A percentile compares a stretch with the other conserved stretches of the same genome.
These are phyloP conservation scores for Lippia alba DNA, from an alignment of 305 asterid genomes.

Conservation along the genomic window DNA sequence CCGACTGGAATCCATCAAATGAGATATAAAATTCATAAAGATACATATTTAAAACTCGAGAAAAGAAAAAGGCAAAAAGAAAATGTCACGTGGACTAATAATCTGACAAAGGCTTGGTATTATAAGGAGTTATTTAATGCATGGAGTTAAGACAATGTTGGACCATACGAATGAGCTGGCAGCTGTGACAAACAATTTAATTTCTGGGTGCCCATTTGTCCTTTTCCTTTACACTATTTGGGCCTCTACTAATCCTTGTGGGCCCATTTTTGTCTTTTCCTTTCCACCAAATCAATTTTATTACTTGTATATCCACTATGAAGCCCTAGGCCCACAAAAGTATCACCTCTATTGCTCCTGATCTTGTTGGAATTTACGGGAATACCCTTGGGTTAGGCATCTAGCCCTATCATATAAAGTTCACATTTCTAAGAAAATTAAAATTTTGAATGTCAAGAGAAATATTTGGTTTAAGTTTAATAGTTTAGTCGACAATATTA, in stretches of 20 bases:
- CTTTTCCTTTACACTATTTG: slow-evolving; percentile 30
- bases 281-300: slow-evolving; percentile 27
- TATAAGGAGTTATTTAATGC: slow-evolving; percentile 33
- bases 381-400: slow-evolving; percentile 19
- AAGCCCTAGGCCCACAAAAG: slow-evolving; percentile 37
- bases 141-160: slow-evolving; percentile 43
- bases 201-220: slow-evolving; percentile 43
- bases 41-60: too few relatives aligned
- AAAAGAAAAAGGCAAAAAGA: too few relatives aligned
- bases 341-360: not conserved
- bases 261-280: slow-evolving; percentile 43
- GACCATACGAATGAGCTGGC: slow-evolving; percentile 48
- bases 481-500: too few relatives aligned
- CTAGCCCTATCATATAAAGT: not conserved
- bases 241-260: slow-evolving; percentile 39
- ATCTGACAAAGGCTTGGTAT: not conserved
- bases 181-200: slow-evolving; percentile 44
- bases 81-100: not conserved
- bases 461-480: too few relatives aligned
- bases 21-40: too few relatives aligned
- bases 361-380: slow-evolving; percentile 22
- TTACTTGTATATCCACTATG: not conserved
- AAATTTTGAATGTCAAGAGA: too few relatives aligned
- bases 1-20: too few relatives aligned
- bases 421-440: too few relatives aligned